Conservation (phyloP, 257 asterid species). For the Solanum lignicaule region DNA sequence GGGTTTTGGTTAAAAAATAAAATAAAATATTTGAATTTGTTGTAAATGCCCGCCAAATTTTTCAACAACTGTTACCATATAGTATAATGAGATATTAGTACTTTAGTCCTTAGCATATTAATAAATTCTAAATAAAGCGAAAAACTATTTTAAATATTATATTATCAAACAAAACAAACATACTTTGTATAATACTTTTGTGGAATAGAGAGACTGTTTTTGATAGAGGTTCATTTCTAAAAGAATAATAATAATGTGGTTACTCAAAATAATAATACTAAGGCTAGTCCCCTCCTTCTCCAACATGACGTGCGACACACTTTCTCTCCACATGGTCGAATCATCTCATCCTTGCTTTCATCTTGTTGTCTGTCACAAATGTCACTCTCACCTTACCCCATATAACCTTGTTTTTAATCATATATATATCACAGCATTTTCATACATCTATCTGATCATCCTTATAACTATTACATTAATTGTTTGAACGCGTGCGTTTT, state of each 20-base stretch:
- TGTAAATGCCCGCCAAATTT: slow-evolving; percentile 4
- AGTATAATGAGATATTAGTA: not conserved
- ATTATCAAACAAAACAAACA: not conserved
- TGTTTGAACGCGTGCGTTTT: rapidly evolving
- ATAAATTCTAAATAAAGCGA: not conserved
- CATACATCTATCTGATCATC: not conserved
- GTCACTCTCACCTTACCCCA: not conserved
- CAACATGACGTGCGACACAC: not conserved
- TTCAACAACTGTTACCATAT: not conserved
- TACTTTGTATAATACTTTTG: no score
- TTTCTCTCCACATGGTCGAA: rapidly evolving
- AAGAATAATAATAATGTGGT: not conserved
- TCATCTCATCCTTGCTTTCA: not conserved
- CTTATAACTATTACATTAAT: not conserved
- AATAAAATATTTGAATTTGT: not conserved
- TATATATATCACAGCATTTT: not conserved
- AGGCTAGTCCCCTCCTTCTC: not conserved
- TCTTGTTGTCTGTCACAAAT: not conserved
- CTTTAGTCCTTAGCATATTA: not conserved
- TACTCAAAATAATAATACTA: not conserved
- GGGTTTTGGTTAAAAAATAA: not conserved
- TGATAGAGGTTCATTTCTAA: not conserved
- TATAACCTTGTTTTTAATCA: not conserved
- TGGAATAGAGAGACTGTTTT: not conserved
- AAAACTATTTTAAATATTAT: not conserved